Conservation (phyloP, 768 basidiomycete species). For the Pulveroboletus sp. region DNA sequence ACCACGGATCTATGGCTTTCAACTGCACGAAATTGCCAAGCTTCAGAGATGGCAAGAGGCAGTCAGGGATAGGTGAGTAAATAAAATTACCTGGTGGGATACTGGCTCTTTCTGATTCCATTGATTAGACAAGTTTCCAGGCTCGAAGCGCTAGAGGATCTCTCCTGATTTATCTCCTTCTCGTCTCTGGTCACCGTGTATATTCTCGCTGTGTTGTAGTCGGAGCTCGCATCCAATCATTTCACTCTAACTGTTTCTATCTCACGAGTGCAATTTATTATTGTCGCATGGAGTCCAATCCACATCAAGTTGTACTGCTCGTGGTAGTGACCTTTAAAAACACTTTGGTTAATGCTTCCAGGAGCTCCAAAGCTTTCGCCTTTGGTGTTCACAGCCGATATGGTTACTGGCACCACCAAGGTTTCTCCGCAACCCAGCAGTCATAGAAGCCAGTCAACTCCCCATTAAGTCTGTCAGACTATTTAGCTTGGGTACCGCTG, state of each 20-base stretch:
- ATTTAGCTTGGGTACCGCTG: constrained; percentile 10
- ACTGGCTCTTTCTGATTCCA: constrained; percentile 4
- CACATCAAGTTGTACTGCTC: neutral
- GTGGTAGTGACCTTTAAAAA: neutral
- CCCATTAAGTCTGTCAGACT: constrained; percentile 18
- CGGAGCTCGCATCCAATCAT: neutral
- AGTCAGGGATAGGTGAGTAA: constrained; percentile 67
- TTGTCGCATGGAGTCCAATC: neutral
- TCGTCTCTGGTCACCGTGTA: neutral
- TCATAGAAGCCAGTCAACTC: constrained; percentile 12
- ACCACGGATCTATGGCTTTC: constrained; percentile 96
- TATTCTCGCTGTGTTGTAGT: constrained; percentile 8
- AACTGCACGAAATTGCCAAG: constrained; percentile 89
- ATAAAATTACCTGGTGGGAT: neutral
- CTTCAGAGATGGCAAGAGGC: constrained; percentile 96
- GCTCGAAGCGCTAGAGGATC: constrained; percentile 44
- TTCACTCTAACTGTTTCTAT: neutral
- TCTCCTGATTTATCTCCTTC: constrained; percentile 16
- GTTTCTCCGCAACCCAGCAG: too few relatives aligned
- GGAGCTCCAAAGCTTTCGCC: neutral
- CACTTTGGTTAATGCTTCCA: neutral
- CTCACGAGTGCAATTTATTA: neutral
- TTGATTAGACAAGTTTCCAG: constrained; percentile 42
- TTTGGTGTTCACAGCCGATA: neutral
- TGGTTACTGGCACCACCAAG: neutral